Base-by-base conservation (phyloP, 192 early-diverging fungal species). In the Lobosporangium transversale region DNA sequence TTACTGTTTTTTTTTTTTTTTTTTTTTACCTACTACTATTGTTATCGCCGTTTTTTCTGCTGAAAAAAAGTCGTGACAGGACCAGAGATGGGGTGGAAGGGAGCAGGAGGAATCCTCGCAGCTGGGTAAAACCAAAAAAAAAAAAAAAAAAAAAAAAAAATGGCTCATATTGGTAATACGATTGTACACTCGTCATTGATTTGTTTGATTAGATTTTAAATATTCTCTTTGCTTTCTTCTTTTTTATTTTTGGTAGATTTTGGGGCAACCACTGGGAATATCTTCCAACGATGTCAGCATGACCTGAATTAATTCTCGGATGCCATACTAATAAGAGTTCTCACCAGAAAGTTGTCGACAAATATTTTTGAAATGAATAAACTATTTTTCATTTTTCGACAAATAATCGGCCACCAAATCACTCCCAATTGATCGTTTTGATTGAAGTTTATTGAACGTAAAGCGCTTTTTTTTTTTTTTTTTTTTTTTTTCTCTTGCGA, bases 51-150 rank as follows among this genome's bases (percentile, higher is more conserved):
- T 7, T 44, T 27, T 53, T 48, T 53, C 51, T 62, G 11, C 56
- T 58, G 18, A 57, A 11, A 35, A 48, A 3, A 49, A 83, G 84
- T 79, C 47, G 50, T 87, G 2, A 80, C 78, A 23, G 82, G 80
- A 8, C 73, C 83, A 6, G 67, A 80, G 59, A 79, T 80, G 62
- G 53, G 65, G 42, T 83, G 79, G 65, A 78, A 80, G 47, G 85
- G 85, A 12, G 52, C 80, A 33, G 85, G 85, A n/a, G 85, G 85
- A 5, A 67, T 86, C 29, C 65, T 81, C 29, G 83, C 76, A 23
- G 81, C 83, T 61, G 85, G 85, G 83, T 86, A n/a, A n/a, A n/a
- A n/a, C n/a, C n/a, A n/a, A n/a, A 75, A 78, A 56, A 0, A 31
- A n/a, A 27, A n/a, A 18, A 21, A 10, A 37, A 14, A 40, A n/a